These are phyloP conservation scores for Musa schizocarpa DNA, from an alignment of 176 grass and related monocot species.

Conservation along the genomic window DNA sequence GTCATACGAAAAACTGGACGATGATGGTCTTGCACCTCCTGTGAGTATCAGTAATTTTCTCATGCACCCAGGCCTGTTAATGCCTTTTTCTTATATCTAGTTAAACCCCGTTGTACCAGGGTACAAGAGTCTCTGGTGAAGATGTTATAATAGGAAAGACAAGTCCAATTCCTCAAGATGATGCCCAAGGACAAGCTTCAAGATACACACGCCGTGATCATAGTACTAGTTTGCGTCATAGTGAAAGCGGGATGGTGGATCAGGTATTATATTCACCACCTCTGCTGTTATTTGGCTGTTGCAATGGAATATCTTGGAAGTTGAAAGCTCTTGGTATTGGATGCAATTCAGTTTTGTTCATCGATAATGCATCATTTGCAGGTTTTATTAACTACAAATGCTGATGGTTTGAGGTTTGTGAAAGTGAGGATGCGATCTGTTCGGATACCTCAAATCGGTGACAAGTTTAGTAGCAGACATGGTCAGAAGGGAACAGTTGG, in stretches of 20 bases:
- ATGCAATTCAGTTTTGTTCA: not conserved
- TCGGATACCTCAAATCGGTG: conserved; percentile 94
- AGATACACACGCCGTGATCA: conserved; percentile 49
- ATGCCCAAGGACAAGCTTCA: conserved; percentile 46
- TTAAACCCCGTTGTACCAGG: conserved; percentile 25
- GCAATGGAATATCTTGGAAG: not conserved
- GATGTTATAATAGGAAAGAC: conserved; percentile 99
- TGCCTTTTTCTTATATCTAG: not conserved
- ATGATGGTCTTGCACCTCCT: conserved; percentile 96
- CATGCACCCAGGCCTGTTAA: not conserved
- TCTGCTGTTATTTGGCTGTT: not conserved
- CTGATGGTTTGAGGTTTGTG: conserved; percentile 96
- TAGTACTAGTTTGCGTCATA: conserved; percentile 87
- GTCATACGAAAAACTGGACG: conserved; percentile 97
- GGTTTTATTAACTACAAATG: conserved; percentile 97
- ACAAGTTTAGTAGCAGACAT: conserved; percentile 98
- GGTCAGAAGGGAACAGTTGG: conserved; percentile 97
- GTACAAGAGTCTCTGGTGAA: conserved; percentile 94
- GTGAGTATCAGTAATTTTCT: conserved; percentile 35
- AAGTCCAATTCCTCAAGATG: conserved; percentile 92
- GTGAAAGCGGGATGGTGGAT: conserved; percentile 98
- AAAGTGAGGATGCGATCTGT: conserved; percentile 96
- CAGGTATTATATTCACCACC: conserved; percentile 38
- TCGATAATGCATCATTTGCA: conserved; percentile 24
- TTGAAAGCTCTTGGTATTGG: conserved; percentile 4